A percentile compares a stretch with the other conserved stretches of the same genome.
phyloP scores from a whole-genome alignment of 805 yeast genomes.

The Diddensiella caesifluorescens region DNA sequence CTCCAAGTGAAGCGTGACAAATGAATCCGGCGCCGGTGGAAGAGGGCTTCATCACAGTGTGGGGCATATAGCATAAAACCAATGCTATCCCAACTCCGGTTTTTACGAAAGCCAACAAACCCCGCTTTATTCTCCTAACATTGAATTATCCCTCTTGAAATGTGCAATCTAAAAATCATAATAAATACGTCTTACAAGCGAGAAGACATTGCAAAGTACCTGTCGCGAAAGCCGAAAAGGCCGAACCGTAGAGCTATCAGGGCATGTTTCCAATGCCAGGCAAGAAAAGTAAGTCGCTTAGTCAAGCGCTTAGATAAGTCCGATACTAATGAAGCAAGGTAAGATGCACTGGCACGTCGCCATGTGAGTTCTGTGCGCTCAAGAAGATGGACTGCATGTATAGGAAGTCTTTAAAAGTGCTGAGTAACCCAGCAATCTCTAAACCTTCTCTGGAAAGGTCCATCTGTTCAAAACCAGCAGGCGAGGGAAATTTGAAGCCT shows the following conservation, averaged over 20 bases:
- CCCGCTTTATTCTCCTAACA: too few relatives aligned
- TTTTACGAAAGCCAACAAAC: too few relatives aligned
- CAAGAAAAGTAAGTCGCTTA: slow-evolving; percentile 18
- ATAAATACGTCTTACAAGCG: too few relatives aligned
- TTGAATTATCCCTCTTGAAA: too few relatives aligned
- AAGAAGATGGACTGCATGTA: slow-evolving; percentile 19
- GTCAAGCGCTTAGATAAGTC: not conserved
- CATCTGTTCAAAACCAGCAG: slow-evolving; percentile 2
- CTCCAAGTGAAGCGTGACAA: too few relatives aligned
- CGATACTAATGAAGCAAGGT: slow-evolving; percentile 12
- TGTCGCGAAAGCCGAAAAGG: too few relatives aligned
- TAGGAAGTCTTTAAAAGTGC: slow-evolving; percentile 4
- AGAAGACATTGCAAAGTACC: too few relatives aligned
- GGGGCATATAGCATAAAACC: too few relatives aligned
- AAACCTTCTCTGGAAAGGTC: slow-evolving; percentile 1
- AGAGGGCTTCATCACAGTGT: too few relatives aligned
- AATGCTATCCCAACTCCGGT: too few relatives aligned
- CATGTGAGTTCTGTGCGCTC: slow-evolving; percentile 21
- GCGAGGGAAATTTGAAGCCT: not conserved
- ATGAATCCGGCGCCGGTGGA: too few relatives aligned
- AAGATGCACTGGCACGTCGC: slow-evolving; percentile 24
- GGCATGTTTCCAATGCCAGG: slow-evolving; percentile 24
- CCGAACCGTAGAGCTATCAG: slow-evolving; percentile 24
- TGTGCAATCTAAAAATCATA: too few relatives aligned
- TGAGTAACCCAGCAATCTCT: not conserved